Base-by-base conservation (phyloP, 257 asterid species). In the Scutellaria galericulata region DNA sequence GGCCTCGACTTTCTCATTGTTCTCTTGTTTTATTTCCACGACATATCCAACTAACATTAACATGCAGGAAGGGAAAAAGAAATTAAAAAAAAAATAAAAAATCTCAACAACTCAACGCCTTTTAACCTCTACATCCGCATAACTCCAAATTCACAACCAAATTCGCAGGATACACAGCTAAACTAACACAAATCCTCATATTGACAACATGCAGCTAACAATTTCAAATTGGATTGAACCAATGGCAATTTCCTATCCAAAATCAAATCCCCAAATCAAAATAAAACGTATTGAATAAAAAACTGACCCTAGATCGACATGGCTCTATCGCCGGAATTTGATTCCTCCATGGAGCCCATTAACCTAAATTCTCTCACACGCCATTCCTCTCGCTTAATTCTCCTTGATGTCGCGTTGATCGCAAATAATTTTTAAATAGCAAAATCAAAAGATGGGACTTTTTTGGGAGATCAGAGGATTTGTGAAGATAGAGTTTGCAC, bases 221-320 rank as follows among this genome's bases (percentile, higher is more conserved):
- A 77, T 69, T 64, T 39, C 68, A 69, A 55, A 66, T 59, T 20
- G 14, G 54, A 66, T 24, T 22, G 15, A 47, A 11, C 24, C 73
- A 20, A 55, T 66, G n/a, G 37, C 37, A 31, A 4, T 9, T 57
- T 41, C 18, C 12, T 12, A 11, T 9, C 7, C 5, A 50, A 15
- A 46, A 40, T 8, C 4, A 47, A 70, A 73, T 13, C 58, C 58
- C 50, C 64, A 27, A 46, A 74, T 27, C 39, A 75, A 75, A 39
- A 72, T 55, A 12, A 68, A 56, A 24, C 8, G 11, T 50, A 0
- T 52, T 39, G 50, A 64, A 37, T 11, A 39, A 69, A 67, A 44
- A 59, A 73, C 84, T 71, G 64, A 76, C 90, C 87, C 27, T 87
- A 80, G 75, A 83, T 83, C 79, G 86, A 73, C 84, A 81, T 76